Evolutionary conservation across 1,284 basidiomycete species (phyloP).

Genomic region (Mycena citricolor): DNA sequence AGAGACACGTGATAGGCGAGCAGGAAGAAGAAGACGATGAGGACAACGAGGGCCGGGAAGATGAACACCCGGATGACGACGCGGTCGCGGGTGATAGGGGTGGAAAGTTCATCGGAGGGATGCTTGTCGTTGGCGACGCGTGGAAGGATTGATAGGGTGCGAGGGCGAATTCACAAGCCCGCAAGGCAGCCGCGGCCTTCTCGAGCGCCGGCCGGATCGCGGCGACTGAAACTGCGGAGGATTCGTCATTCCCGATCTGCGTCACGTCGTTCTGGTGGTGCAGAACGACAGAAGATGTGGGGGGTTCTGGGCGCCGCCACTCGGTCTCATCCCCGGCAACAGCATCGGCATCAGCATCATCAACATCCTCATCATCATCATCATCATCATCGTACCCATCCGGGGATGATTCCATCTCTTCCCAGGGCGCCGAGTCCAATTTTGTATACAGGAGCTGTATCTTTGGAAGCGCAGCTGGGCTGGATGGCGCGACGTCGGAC

Average conservation of each 20-base stretch:
- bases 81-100: too few relatives aligned
- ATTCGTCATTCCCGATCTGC: neutral
- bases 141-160: slow-evolving; percentile 7
- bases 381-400: too few relatives aligned
- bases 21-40: slow-evolving; percentile 10
- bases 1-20: slow-evolving; percentile 12
- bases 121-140: slow-evolving; percentile 2
- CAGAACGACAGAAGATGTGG: slow-evolving; percentile 5
- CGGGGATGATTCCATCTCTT: too few relatives aligned
- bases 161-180: slow-evolving; percentile 10
- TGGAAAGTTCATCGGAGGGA: slow-evolving; percentile 4
- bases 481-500: too few relatives aligned
- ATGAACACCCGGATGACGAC: slow-evolving; percentile 3
- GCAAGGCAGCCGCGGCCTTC: slow-evolving; percentile 3
- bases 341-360: slow-evolving; percentile 10
- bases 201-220: slow-evolving; percentile 5
- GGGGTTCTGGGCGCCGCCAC: slow-evolving; percentile 5
- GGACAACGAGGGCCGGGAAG: slow-evolving; percentile 6
- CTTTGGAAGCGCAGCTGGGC: too few relatives aligned
- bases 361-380: too few relatives aligned
- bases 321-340: slow-evolving; percentile 4
- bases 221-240: slow-evolving; percentile 5
- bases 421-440: neutral
- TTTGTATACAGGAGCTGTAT: slow-evolving; percentile 17
- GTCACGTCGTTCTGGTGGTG: slow-evolving; percentile 2